Percentiles rank a stretch among this genome's conserved stretches.
These are phyloP conservation scores for Trichosporon sp. DNA, from an alignment of 1,284 basidiomycete species.

Conservation along the genomic window DNA sequence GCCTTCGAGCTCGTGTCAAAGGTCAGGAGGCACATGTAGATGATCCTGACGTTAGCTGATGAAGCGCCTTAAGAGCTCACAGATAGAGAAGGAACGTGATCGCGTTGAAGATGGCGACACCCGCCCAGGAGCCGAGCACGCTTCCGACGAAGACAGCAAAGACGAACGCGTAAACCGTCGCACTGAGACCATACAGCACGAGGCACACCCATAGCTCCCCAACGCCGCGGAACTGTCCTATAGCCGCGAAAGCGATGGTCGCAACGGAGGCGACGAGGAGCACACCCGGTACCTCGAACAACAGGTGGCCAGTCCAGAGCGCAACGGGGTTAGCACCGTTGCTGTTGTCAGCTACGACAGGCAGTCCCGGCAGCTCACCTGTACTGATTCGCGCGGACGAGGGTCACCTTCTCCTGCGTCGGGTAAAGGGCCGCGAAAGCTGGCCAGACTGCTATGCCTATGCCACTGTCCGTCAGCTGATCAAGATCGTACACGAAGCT, in stretches of 20 bases:
- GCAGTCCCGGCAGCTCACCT: conserved; percentile 58
- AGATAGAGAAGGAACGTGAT: conserved; percentile 66
- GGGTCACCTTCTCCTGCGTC: conserved; percentile 63
- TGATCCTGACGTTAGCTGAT: conserved; percentile 9
- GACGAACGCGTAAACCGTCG: conserved; percentile 69
- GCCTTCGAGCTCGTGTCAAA: conserved; percentile 62
- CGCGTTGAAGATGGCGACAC: conserved; percentile 71
- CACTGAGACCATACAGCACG: conserved; percentile 70
- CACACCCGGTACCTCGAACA: conserved; percentile 70
- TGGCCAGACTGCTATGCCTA: conserved; percentile 66
- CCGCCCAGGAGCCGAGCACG: conserved; percentile 72
- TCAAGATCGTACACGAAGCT: neutral
- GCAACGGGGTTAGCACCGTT: conserved; percentile 74
- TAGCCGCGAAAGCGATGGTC: conserved; percentile 65
- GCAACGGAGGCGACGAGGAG: conserved; percentile 65
- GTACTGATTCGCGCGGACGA: conserved; percentile 69
- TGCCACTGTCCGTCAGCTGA: conserved; percentile 33
- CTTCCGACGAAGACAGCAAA: conserved; percentile 67
- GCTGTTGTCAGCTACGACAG: neutral
- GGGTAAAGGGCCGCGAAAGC: conserved; percentile 79
- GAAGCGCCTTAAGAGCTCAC: neutral
- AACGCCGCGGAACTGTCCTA: conserved; percentile 69
- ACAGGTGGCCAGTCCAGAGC: conserved; percentile 75
- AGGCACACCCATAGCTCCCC: conserved; percentile 67
- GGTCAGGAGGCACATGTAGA: conserved; percentile 23